A percentile compares a stretch with the other conserved stretches of the same genome.
Evolutionary conservation across 371 early-diverging fungal species (phyloP).

Genomic region (Saksenaea oblongispora): DNA sequence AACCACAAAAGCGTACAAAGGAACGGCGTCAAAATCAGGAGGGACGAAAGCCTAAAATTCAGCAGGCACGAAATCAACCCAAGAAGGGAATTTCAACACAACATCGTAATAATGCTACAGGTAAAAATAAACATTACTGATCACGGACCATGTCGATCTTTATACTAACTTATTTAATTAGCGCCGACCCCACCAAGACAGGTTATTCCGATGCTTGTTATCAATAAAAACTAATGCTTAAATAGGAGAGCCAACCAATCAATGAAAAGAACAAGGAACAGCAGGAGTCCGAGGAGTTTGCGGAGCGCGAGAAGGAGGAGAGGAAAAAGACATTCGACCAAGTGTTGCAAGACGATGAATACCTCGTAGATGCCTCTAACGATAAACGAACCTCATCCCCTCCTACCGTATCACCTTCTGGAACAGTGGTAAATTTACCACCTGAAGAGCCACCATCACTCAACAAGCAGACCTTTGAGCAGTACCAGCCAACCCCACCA

Average conservation of each 20-base stretch:
- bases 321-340: neutral
- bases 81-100: slow-evolving; percentile 1
- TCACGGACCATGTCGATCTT: neutral
- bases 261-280: neutral
- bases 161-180: neutral
- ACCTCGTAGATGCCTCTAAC: neutral
- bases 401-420: neutral
- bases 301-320: neutral
- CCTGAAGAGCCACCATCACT: neutral
- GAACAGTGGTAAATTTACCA: neutral
- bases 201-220: neutral
- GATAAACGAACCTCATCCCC: neutral
- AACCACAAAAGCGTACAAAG: slow-evolving; percentile 10
- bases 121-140: neutral
- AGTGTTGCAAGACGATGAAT: neutral
- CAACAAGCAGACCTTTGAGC: neutral
- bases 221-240: neutral
- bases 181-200: neutral
- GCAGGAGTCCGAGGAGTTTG: neutral
- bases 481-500: neutral
- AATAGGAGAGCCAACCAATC: neutral
- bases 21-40: slow-evolving; percentile 7
- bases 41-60: slow-evolving; percentile 14
- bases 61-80: slow-evolving; percentile 12
- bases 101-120: neutral